Conservation (phyloP, 164 flowering plant species). For the Vitis riparia region DNA sequence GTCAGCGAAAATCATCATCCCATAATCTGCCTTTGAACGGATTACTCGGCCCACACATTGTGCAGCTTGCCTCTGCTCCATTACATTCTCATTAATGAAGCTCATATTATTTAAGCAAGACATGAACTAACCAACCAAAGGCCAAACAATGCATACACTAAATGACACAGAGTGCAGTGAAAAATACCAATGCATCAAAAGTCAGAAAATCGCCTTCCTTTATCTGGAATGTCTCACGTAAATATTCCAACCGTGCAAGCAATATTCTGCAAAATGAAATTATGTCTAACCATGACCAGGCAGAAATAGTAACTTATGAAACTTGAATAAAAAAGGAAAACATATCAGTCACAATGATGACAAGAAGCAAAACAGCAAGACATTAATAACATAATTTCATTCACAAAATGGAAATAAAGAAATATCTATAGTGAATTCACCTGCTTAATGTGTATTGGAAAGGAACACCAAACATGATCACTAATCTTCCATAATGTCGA, state of each 20-base stretch:
- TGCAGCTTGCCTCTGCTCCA: slow-evolving; percentile 96
- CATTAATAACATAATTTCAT: background rate
- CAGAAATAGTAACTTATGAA: background rate
- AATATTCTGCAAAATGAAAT: slow-evolving; percentile 62
- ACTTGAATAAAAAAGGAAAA: background rate
- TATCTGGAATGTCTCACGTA: slow-evolving; percentile 97
- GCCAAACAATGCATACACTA: background rate
- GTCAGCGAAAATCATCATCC: slow-evolving; percentile 99
- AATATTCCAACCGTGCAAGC: slow-evolving; percentile 85
- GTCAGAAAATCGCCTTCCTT: slow-evolving; percentile 98
- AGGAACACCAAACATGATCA: slow-evolving; percentile 98
- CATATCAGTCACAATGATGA: background rate
- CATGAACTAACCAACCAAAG: slow-evolving; percentile 2
- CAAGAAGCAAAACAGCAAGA: background rate
- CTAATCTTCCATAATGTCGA: slow-evolving; percentile 97
- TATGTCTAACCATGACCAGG: background rate
- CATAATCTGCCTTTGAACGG: slow-evolving; percentile 97
- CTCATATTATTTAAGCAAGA: background rate
- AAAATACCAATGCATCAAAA: slow-evolving; percentile 94
- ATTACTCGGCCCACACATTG: slow-evolving; percentile 99
- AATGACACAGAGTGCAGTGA: slow-evolving; percentile 3
- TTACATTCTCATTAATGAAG: slow-evolving; percentile 6
- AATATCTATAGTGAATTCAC: slow-evolving; percentile 32
- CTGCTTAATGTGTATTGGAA: slow-evolving; percentile 98
- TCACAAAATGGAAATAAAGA: background rate